Evolutionary conservation across 2,329 filamentous ascomycete genomes (phyloP).

Genomic region (Ilyonectria mors-panacis): DNA sequence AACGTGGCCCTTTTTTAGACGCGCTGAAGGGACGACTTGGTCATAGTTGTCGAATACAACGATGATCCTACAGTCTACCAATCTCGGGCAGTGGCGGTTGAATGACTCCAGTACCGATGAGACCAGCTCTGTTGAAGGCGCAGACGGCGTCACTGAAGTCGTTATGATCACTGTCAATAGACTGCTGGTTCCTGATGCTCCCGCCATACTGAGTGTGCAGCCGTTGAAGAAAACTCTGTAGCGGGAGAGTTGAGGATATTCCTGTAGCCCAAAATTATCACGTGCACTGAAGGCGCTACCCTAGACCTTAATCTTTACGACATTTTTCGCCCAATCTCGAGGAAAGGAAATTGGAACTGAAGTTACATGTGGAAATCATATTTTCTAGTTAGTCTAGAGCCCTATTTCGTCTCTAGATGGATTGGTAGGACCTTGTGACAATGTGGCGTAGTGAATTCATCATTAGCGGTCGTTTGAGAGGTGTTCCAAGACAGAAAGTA

Average conservation of each 20-base stretch:
- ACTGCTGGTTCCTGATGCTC: constrained; percentile 9
- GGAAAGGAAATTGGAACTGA: no score
- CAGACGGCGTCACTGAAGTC: constrained; percentile 69
- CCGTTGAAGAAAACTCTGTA: not conserved
- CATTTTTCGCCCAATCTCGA: no score
- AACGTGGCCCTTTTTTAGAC: constrained; percentile 69
- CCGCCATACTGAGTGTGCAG: constrained; percentile 30
- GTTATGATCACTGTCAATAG: constrained; percentile 61
- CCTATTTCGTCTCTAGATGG: no score
- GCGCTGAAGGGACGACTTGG: constrained; percentile 57
- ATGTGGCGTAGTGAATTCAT: no score
- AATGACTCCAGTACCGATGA: constrained; percentile 63
- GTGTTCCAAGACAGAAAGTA: no score
- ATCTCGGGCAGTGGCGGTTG: constrained; percentile 55
- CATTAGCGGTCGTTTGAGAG: no score
- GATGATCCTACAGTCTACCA: constrained; percentile 62
- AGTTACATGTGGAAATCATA: no score
- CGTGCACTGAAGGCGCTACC: not conserved
- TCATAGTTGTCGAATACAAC: constrained; percentile 69
- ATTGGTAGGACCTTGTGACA: no score
- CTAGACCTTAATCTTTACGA: no score
- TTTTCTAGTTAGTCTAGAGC: no score
- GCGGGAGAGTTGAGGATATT: not conserved
- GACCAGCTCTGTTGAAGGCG: constrained; percentile 67
- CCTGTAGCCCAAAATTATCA: not conserved